Percentiles rank a stretch among this genome's conserved stretches.
These are phyloP conservation scores for Verticillium nubilum DNA, from an alignment of 2,329 filamentous ascomycete genomes.

Conservation along the genomic window DNA sequence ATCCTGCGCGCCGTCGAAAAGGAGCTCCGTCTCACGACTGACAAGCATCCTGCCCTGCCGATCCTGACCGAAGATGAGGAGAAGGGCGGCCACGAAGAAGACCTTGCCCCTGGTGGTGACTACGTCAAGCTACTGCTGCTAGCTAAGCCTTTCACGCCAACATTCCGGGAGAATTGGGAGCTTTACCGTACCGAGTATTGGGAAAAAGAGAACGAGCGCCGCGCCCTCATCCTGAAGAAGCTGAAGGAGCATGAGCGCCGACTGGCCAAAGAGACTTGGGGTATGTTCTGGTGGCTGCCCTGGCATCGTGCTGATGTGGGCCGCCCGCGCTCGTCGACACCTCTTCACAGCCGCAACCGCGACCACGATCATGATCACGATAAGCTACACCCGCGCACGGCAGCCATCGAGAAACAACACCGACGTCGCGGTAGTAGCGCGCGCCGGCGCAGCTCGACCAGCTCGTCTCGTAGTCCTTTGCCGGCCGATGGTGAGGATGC, in stretches of 20 bases:
- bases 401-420: slow-evolving; percentile 38
- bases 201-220: slow-evolving; percentile 91
- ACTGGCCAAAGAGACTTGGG: slow-evolving; percentile 60
- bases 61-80: slow-evolving; percentile 47
- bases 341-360: slow-evolving; percentile 20
- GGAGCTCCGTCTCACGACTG: slow-evolving; percentile 43
- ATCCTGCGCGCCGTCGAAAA: slow-evolving; percentile 56
- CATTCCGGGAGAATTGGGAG: slow-evolving; percentile 96
- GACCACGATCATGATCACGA: not conserved
- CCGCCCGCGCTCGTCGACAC: slow-evolving; percentile 17
- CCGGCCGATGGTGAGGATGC: slow-evolving; percentile 40
- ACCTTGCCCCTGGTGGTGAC: slow-evolving; percentile 83
- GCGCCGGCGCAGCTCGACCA: slow-evolving; percentile 45
- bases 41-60: slow-evolving; percentile 34
- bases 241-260: slow-evolving; percentile 64
- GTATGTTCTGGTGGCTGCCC: slow-evolving; percentile 84
- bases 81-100: slow-evolving; percentile 72
- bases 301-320: slow-evolving; percentile 39
- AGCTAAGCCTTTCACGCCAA: slow-evolving; percentile 90
- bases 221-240: slow-evolving; percentile 65
- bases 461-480: slow-evolving; percentile 44
- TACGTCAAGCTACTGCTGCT: slow-evolving; percentile 86
- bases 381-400: slow-evolving; percentile 30
- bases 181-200: slow-evolving; percentile 91
- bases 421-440: slow-evolving; percentile 43